Percentiles rank a stretch among this genome's conserved stretches.
Evolutionary conservation across 108 stramenopile genomes (phyloP).

Genomic region (Pseudonitzschia pungens): DNA sequence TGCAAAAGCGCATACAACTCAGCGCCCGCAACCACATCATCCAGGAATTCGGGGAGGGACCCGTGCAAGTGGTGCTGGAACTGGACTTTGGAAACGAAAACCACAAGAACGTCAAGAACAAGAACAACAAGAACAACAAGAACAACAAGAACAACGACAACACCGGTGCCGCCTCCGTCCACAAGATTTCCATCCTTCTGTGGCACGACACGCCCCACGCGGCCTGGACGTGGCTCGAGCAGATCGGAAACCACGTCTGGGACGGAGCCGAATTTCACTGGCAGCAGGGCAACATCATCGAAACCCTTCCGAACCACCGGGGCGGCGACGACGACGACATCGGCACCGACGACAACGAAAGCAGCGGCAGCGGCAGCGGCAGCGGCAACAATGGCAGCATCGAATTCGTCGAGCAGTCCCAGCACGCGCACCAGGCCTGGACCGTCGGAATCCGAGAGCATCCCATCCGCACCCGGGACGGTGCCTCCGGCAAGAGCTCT

Average conservation of each 20-base stretch:
- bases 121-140: neutral
- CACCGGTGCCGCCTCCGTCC: neutral
- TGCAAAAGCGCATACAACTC: conserved; percentile 48
- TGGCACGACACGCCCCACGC: conserved; percentile 59
- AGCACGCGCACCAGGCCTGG: conserved; percentile 39
- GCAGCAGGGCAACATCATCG: conserved; percentile 33
- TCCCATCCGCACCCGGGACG: neutral
- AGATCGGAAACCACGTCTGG: conserved; percentile 48
- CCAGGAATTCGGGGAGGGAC: conserved; percentile 45
- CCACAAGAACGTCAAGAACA: neutral
- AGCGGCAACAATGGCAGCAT: neutral
- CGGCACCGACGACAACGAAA: neutral
- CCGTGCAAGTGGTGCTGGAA: conserved; percentile 49
- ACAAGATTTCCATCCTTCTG: conserved; percentile 40
- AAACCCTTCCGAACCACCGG: conserved; percentile 6
- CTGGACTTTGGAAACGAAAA: conserved; percentile 30
- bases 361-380: neutral
- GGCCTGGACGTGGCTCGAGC: conserved; percentile 52
- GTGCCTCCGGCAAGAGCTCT: neutral
- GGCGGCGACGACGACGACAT: neutral
- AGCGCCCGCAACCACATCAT: conserved; percentile 39
- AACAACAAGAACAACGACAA: neutral
- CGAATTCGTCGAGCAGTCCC: conserved; percentile 7
- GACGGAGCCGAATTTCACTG: conserved; percentile 38
- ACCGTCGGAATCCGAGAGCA: conserved; percentile 47